Conservation (phyloP, 176 grass and related monocot species). For the Oryza meridionalis region DNA sequence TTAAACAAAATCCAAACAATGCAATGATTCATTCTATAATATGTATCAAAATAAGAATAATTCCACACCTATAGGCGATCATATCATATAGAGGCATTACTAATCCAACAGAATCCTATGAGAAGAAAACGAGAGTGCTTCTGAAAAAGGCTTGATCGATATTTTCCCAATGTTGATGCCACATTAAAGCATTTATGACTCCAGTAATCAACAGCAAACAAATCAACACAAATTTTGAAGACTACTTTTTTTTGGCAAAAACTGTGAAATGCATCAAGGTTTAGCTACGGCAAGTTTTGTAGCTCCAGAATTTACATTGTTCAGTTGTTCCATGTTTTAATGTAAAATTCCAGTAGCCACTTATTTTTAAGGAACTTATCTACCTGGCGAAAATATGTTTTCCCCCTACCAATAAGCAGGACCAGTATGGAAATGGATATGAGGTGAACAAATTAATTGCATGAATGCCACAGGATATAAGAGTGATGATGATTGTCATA, state of each 20-base stretch:
- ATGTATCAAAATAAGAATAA: conserved; percentile 3
- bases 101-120: not conserved
- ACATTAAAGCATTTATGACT: not conserved
- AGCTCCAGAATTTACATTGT: not conserved
- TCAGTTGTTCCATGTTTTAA: not conserved
- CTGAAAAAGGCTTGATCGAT: not conserved
- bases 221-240: not conserved
- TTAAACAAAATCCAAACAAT: not conserved
- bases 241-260: not conserved
- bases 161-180: not conserved
- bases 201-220: not conserved
- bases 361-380: conserved; percentile 26
- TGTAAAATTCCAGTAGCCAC: not conserved
- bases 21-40: not conserved
- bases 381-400: not conserved
- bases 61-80: not conserved
- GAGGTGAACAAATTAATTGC: not conserved
- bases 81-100: not conserved
- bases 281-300: conserved; percentile 1
- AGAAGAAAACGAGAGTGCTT: not conserved
- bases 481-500: not conserved
- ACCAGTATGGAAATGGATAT: not conserved
- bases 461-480: conserved; percentile 6
- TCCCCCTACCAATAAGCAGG: not conserved
- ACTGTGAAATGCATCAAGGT: conserved; percentile 1